Conservation (phyloP, 2,329 filamentous ascomycete genomes). For the Botryotinia globosa region DNA sequence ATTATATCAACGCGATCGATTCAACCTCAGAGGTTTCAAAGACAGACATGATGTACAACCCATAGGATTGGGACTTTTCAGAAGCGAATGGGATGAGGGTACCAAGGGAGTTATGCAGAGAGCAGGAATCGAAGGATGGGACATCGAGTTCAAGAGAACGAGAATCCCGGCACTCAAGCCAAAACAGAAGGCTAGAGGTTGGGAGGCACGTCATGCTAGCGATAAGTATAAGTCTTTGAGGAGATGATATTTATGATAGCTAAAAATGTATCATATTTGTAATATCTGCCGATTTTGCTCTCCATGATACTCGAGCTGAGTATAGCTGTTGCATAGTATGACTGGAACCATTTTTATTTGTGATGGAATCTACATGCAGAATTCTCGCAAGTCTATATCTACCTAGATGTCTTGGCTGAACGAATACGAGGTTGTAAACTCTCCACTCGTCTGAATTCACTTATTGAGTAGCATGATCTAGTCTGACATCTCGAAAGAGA, state of each 20-base stretch:
- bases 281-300: constrained; percentile 5
- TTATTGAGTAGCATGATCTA: not conserved
- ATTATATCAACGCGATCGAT: constrained; percentile 59
- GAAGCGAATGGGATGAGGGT: constrained; percentile 82
- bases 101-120: constrained; percentile 86
- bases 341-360: not conserved
- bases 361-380: not conserved
- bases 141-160: constrained; percentile 81
- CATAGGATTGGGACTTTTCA: constrained; percentile 84
- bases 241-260: constrained; percentile 21
- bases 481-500: not conserved
- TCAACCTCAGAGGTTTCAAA: constrained; percentile 72
- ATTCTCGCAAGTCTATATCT: not conserved
- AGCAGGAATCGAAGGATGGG: constrained; percentile 68
- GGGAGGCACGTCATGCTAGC: constrained; percentile 64
- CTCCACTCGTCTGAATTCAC: not conserved
- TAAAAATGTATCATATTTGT: constrained; percentile 22
- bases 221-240: constrained; percentile 57
- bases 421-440: not conserved
- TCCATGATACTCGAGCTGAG: not conserved
- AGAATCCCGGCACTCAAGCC: constrained; percentile 67
- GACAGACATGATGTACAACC: constrained; percentile 66
- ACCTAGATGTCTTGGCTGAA: not conserved
- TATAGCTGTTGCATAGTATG: not conserved
- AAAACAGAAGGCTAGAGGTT: constrained; percentile 59